Evolutionary conservation across 768 basidiomycete genomes (phyloP).

Genomic region (Tulasnella sp.): DNA sequence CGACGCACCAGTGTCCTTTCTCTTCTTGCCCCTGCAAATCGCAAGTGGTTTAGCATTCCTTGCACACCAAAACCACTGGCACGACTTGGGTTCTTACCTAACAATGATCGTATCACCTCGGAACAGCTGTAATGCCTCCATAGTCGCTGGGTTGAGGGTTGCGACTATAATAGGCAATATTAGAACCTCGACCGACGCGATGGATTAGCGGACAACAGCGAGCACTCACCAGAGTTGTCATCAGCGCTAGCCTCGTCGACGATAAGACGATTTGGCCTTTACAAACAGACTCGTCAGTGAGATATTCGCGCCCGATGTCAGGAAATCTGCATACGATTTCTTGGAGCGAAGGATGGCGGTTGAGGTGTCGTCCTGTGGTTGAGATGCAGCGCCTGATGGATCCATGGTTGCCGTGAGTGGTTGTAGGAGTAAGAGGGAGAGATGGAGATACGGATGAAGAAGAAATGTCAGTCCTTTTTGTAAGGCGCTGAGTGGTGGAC

Average conservation of each 20-base stretch:
- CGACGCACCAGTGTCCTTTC: constrained; percentile 66
- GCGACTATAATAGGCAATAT: constrained; percentile 51
- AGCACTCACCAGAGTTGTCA: constrained; percentile 80
- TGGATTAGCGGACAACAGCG: neutral
- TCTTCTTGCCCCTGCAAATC: constrained; percentile 78
- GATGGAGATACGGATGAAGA: neutral
- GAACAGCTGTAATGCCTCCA: constrained; percentile 90
- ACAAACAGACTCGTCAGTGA: constrained; percentile 24
- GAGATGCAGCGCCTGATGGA: constrained; percentile 74
- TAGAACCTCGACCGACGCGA: neutral
- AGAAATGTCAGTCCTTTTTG: neutral
- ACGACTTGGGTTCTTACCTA: constrained; percentile 44
- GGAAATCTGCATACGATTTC: constrained; percentile 72
- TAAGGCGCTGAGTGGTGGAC: neutral
- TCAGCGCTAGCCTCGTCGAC: constrained; percentile 91
- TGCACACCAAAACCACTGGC: constrained; percentile 6
- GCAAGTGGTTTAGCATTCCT: neutral
- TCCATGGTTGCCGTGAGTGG: constrained; percentile 34
- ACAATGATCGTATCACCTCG: constrained; percentile 95
- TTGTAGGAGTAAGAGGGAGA: neutral
- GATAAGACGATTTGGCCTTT: constrained; percentile 91
- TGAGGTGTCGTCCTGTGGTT: constrained; percentile 82
- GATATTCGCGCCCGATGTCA: neutral
- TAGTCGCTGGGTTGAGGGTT: constrained; percentile 90
- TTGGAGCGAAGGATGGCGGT: constrained; percentile 95